Conservation (phyloP, 352 stramenopile species). For the Phytopythium boreale region DNA sequence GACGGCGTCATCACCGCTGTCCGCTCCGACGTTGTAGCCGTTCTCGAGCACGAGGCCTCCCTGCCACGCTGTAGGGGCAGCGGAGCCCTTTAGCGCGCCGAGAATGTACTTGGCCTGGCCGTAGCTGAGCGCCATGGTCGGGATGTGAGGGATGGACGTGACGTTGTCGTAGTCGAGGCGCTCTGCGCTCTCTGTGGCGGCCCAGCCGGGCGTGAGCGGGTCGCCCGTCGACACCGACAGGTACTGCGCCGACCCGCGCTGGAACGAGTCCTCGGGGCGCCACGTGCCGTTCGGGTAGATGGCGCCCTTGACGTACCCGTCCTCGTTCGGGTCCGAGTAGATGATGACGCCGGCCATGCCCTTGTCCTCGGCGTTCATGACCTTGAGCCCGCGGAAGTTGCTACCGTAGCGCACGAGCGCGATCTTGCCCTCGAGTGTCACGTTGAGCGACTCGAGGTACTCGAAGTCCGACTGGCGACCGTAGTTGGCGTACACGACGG, state of each 20-base stretch:
- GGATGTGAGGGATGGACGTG: slow-evolving; percentile 51
- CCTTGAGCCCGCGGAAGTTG: slow-evolving; percentile 50
- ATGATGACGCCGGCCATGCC: slow-evolving; percentile 57
- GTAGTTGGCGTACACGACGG: slow-evolving; percentile 53
- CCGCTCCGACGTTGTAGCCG: slow-evolving; percentile 61
- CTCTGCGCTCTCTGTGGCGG: slow-evolving; percentile 24
- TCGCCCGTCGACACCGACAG: slow-evolving; percentile 58
- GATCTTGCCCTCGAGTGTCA: slow-evolving; percentile 56
- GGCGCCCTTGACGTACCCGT: slow-evolving; percentile 49
- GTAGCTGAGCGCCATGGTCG: slow-evolving; percentile 49
- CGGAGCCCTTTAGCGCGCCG: slow-evolving; percentile 38
- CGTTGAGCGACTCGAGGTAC: slow-evolving; percentile 37
- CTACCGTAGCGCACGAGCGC: slow-evolving; percentile 62
- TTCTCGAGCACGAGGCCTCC: slow-evolving; percentile 43
- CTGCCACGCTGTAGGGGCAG: slow-evolving; percentile 40
- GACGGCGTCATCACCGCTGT: slow-evolving; percentile 39
- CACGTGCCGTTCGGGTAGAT: slow-evolving; percentile 67
- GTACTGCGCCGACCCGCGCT: slow-evolving; percentile 71
- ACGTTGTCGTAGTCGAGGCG: slow-evolving; percentile 33
- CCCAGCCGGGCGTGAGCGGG: slow-evolving; percentile 33
- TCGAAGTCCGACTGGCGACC: slow-evolving; percentile 51
- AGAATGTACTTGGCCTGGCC: slow-evolving; percentile 64
- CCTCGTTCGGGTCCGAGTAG: slow-evolving; percentile 72
- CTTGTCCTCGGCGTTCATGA: slow-evolving; percentile 55
- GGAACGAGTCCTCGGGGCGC: slow-evolving; percentile 46